Evolutionary conservation across 2,329 filamentous ascomycete genomes (phyloP), one percentile per base, ranked within the genome.

Genomic region (Cucurbitaria berberidis): DNA sequence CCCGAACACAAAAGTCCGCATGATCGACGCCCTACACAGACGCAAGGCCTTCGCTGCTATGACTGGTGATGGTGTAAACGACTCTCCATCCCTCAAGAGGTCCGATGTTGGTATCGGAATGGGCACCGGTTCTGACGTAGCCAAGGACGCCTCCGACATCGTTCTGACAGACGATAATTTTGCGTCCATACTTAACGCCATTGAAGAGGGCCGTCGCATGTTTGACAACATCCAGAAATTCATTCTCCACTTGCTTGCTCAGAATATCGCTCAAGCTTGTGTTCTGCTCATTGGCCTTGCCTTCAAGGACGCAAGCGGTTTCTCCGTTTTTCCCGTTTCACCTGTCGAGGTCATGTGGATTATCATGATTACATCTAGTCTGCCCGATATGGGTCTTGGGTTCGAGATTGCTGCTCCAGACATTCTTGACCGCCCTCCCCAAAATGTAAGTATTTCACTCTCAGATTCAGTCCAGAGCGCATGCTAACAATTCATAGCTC

Each of bases 151-250:
- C 2, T 74, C 75, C 5, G 76, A 78, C 40, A 79, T 80, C 62
- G 76, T 79, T 30, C 62, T 79, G 26, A 77, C 76, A 1, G 77
- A 78, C 32, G 76, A 79, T 59, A 78, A 78, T 57, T 79, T 80
- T 45, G 75, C 77, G 8, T 76, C 74, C 18, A 79, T 79, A 41
- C 74, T 79, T 30, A 76, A 76, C 45, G 77, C 76, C 16, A 77
- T 80, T 47, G 74, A 77, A 55, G 76, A 79, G 60, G 77, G 77
- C 7, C 76, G 77, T 24, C 72, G 75, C 29, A 72, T 79, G 49
- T 80, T 79, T 50, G 76, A 78, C 70, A 80, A 80, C 53, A 78
- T 80, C 36, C 75, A 79, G 51, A 78, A 78, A 50, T 74, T 73
- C 26, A 70, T 74, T 21, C 59, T 73, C 4, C 70, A 74, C 49